Evolutionary conservation across 1,284 basidiomycete species (phyloP), one percentile per base, ranked within the genome.

Genomic region (Hymenochaete sp.): DNA sequence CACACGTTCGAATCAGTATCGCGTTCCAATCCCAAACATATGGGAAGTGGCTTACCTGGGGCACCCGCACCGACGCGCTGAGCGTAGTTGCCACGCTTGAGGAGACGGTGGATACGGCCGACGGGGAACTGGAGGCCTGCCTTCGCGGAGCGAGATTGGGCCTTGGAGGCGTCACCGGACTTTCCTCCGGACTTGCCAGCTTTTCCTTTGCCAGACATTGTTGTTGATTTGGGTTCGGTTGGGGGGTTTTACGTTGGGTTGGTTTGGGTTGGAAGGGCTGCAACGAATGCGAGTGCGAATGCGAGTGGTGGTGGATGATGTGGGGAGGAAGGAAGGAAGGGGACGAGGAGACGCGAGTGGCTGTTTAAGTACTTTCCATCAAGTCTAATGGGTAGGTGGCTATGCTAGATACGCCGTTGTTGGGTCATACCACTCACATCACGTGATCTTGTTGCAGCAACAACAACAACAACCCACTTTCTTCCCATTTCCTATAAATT

Each of bases 21-120:
- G 16, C 8, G 32, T 32, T 26, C 27, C 24, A 16, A 41, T n/a
- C 7, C 6, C n/a, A 40, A 31, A n/a, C n/a, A n/a, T n/a, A n/a
- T n/a, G n/a, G 21, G 5, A 5, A 35, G 13, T 19, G 13, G 68
- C 77, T 57, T 60, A 84, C 79, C 85, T 59, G 79, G 85, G 60
- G 86, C 82, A 63, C 82, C 82, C 54, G 79, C 80, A 67, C 83
- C 82, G 51, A 86, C 74, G 62, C 82, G 81, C 61, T 82, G 78
- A 37, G 82, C 83, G 64, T 90, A 90, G 76, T 90, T 89, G 55
- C 87, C 87, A 68, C 79, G 80, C 77, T 89, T 88, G 55, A 91
- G 67, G 53, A 88, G 80, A 79, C 88, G 82, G 70, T 92, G 88
- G 63, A 91, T 84, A 84, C 88, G 87, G 75, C 88, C 87, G 63